Evolutionary conservation across 768 basidiomycete species (phyloP).

Genomic region (Tulasnella sp.): DNA sequence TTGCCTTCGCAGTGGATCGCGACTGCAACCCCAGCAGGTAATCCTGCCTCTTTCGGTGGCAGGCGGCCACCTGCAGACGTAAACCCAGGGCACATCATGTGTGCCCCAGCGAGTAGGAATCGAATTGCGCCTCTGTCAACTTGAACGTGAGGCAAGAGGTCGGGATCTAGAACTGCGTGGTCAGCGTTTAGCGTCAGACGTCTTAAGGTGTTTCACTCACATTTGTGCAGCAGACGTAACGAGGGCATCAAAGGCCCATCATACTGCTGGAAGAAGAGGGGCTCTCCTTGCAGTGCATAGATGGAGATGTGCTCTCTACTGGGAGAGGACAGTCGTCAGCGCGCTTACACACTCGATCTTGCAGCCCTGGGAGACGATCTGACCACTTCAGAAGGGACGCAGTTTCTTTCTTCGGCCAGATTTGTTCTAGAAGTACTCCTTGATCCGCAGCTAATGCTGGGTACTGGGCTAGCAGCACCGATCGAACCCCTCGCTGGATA

Average conservation of each 20-base stretch:
- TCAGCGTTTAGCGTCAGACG: neutral
- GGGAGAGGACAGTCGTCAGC: slow-evolving; percentile 21
- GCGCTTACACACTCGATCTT: neutral
- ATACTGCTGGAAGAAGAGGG: slow-evolving; percentile 91
- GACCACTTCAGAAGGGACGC: slow-evolving; percentile 92
- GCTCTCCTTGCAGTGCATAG: slow-evolving; percentile 77
- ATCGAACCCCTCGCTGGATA: slow-evolving; percentile 80
- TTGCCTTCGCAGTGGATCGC: slow-evolving; percentile 95
- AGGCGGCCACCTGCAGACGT: slow-evolving; percentile 86
- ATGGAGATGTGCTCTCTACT: slow-evolving; percentile 95
- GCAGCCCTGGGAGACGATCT: slow-evolving; percentile 16
- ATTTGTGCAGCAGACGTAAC: slow-evolving; percentile 81
- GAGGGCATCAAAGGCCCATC: slow-evolving; percentile 91
- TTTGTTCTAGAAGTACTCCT: slow-evolving; percentile 69
- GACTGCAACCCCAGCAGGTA: slow-evolving; percentile 69
- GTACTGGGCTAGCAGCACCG: slow-evolving; percentile 68
- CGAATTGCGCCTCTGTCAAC: slow-evolving; percentile 97
- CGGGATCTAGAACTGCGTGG: slow-evolving; percentile 56
- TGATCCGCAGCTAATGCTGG: slow-evolving; percentile 48
- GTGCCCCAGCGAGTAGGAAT: slow-evolving; percentile 85
- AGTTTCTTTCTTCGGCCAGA: slow-evolving; percentile 99
- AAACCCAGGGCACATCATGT: slow-evolving; percentile 96
- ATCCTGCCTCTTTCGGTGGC: slow-evolving; percentile 55
- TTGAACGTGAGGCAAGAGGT: slow-evolving; percentile 74
- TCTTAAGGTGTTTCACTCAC: slow-evolving; percentile 35